Percentiles rank a stretch among this genome's conserved stretches.
Evolutionary conservation across 129 eudicot species (phyloP).

Genomic region (Tanacetum coccineum): DNA sequence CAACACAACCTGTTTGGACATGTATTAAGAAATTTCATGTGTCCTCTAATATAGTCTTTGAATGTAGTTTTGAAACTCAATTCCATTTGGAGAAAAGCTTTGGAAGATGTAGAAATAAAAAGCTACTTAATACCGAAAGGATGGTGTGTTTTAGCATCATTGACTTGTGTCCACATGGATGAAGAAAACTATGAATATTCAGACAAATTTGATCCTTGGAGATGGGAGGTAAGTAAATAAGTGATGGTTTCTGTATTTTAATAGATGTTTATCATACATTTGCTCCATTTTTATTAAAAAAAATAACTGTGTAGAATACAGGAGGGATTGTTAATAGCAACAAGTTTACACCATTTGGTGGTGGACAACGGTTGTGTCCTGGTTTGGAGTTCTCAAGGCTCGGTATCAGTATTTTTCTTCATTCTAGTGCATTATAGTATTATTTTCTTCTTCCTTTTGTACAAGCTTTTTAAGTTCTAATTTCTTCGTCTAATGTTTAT

Average conservation of each 20-base stretch:
- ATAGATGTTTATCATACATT: background rate
- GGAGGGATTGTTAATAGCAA: slow-evolving; percentile 57
- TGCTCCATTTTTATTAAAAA: background rate
- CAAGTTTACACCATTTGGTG: slow-evolving; percentile 91
- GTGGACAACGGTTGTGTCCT: slow-evolving; percentile 97
- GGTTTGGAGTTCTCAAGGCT: slow-evolving; percentile 92
- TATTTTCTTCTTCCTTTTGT: too few relatives aligned
- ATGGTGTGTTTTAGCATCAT: slow-evolving; percentile 86
- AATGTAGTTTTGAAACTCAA: slow-evolving; percentile 26
- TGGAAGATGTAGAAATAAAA: slow-evolving; percentile 77
- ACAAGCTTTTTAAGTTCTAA: too few relatives aligned
- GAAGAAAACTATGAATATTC: slow-evolving; percentile 77
- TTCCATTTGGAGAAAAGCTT: slow-evolving; percentile 88
- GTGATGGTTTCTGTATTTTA: slow-evolving; percentile 5
- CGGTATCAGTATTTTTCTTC: slow-evolving; percentile 89
- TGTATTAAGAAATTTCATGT: too few relatives aligned
- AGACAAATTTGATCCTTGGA: slow-evolving; percentile 75
- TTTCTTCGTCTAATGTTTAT: too few relatives aligned
- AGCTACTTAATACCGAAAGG: slow-evolving; percentile 92
- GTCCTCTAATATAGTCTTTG: too few relatives aligned
- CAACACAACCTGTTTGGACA: too few relatives aligned
- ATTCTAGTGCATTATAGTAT: too few relatives aligned
- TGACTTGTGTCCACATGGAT: slow-evolving; percentile 95
- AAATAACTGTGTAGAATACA: slow-evolving; percentile 37
- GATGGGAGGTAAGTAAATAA: slow-evolving; percentile 92